Evolutionary conservation across 306 rosid species (phyloP).

Genomic region (Quercus aquifolioides): DNA sequence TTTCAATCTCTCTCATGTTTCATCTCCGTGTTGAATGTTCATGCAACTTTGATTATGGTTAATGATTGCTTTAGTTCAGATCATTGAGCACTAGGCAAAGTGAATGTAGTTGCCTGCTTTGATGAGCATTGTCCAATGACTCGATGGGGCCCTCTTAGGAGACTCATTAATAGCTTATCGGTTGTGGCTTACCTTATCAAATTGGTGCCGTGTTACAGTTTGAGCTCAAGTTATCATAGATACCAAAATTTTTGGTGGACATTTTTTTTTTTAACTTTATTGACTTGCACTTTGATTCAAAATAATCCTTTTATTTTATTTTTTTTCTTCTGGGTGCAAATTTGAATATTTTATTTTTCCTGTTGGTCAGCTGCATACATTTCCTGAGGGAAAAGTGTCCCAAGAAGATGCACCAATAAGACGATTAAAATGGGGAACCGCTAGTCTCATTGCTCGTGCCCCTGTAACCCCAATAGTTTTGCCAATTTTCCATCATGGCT

Average conservation of each 20-base stretch:
- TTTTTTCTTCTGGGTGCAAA: background rate
- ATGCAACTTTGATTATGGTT: background rate
- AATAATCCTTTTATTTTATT: background rate
- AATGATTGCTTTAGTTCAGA: background rate
- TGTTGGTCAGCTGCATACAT: constrained; percentile 71
- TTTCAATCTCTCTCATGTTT: background rate
- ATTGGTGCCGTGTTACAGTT: background rate
- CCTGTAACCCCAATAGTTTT: constrained; percentile 74
- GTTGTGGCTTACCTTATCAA: background rate
- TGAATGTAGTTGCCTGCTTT: background rate
- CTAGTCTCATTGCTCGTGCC: constrained; percentile 89
- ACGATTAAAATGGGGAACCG: constrained; percentile 92
- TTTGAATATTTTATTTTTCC: constrained; percentile 10
- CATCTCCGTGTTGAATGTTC: background rate
- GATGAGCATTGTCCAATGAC: background rate
- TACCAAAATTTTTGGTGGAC: background rate
- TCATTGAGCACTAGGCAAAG: background rate
- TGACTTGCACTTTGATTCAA: background rate
- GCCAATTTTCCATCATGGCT: constrained; percentile 85
- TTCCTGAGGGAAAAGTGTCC: constrained; percentile 84
- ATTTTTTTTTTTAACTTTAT: background rate
- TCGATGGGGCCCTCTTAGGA: background rate
- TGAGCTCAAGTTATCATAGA: background rate
- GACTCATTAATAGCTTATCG: background rate
- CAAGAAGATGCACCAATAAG: constrained; percentile 82